These are phyloP conservation scores for Pseudonitzschia multiseries DNA, from an alignment of 108 stramenopile species.

Conservation along the genomic window DNA sequence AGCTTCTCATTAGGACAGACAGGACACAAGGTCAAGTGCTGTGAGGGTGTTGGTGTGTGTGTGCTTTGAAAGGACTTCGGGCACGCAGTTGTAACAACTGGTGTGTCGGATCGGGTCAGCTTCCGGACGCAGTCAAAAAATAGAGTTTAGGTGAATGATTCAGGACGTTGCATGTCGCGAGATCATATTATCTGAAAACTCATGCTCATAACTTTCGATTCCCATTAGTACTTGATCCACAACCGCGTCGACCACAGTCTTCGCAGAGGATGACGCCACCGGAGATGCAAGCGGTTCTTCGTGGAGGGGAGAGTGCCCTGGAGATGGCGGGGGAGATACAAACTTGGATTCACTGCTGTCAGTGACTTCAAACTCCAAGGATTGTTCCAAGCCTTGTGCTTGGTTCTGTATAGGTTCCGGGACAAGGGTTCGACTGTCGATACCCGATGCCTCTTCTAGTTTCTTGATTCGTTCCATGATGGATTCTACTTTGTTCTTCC, in stretches of 20 bases:
- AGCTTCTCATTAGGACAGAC: constrained; percentile 14
- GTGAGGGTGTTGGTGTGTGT: constrained; percentile 14
- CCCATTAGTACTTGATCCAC: constrained; percentile 16
- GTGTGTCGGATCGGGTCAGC: neutral
- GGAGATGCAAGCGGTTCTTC: constrained; percentile 22
- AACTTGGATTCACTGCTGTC: constrained; percentile 14
- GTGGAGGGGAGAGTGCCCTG: constrained; percentile 23
- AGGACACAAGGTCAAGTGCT: constrained; percentile 14
- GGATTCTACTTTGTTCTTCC: constrained; percentile 64
- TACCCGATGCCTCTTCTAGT: constrained; percentile 39
- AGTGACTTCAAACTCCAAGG: constrained; percentile 13
- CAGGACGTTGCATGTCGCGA: constrained; percentile 87
- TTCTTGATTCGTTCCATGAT: constrained; percentile 55
- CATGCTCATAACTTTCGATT: constrained; percentile 39
- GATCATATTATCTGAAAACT: constrained; percentile 81
- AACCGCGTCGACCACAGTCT: constrained; percentile 9
- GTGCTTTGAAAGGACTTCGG: constrained; percentile 7
- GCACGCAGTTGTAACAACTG: neutral
- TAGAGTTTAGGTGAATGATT: constrained; percentile 54
- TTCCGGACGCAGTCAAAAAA: neutral
- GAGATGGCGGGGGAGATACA: constrained; percentile 32
- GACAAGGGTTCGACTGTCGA: constrained; percentile 18
- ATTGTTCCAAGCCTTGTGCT: constrained; percentile 5
- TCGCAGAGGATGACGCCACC: constrained; percentile 18
- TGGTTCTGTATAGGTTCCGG: neutral